These are phyloP conservation scores for Euclidium syriacum DNA, from an alignment of 345 rosid genomes.

Conservation along the genomic window DNA sequence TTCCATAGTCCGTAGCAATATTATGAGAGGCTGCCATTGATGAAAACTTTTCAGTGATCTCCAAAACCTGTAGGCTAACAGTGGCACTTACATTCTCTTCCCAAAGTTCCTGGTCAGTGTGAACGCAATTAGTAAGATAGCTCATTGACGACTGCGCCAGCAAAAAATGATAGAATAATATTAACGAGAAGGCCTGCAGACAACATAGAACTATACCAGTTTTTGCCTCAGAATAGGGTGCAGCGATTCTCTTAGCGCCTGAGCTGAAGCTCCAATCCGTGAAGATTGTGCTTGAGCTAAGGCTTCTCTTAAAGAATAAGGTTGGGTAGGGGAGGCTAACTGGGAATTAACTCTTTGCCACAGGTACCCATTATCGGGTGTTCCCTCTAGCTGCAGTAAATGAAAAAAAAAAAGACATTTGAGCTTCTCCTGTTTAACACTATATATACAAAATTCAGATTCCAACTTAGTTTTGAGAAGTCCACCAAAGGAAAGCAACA, in stretches of 20 bases:
- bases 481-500: conserved; percentile 6
- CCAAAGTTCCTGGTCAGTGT: conserved; percentile 86
- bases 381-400: conserved; percentile 78
- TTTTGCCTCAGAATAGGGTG: conserved; percentile 95
- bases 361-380: conserved; percentile 85
- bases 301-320: conserved; percentile 97
- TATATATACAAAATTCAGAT: conserved; percentile 5
- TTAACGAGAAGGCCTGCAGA: conserved; percentile 1
- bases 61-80: conserved; percentile 97
- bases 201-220: conserved; percentile 45
- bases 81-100: conserved; percentile 98
- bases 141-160: conserved; percentile 4
- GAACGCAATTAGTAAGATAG: conserved; percentile 8
- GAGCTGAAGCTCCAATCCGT: conserved; percentile 97
- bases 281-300: conserved; percentile 98
- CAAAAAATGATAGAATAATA: conserved; percentile 2
- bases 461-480: conserved; percentile 8
- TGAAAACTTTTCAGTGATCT: conserved; percentile 83
- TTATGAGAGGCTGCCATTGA: conserved; percentile 78
- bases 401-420: conserved; percentile 22
- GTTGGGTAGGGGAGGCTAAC: conserved; percentile 96
- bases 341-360: conserved; percentile 99
- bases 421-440: background rate
- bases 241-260: conserved; percentile 93
- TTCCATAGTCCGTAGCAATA: conserved; percentile 95